phyloP scores from a whole-genome alignment of 768 basidiomycete species.

The Russula sp. region DNA sequence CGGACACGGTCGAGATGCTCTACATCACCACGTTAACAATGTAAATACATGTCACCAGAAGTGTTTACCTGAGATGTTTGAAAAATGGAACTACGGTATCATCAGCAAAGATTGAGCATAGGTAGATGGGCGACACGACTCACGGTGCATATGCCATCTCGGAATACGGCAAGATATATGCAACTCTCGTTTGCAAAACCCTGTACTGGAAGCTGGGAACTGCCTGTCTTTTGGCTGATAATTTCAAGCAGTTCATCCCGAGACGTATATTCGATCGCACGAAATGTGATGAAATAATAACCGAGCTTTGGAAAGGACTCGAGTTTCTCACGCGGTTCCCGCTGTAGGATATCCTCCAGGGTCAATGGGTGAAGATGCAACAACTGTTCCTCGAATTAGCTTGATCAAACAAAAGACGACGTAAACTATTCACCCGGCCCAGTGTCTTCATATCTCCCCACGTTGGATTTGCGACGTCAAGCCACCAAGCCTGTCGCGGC shows the following conservation, averaged over 20 bases:
- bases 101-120: slow-evolving; percentile 5
- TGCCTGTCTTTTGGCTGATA: slow-evolving; percentile 33
- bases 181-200: slow-evolving; percentile 69
- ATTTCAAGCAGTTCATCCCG: slow-evolving; percentile 42
- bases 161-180: slow-evolving; percentile 86
- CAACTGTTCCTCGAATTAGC: slow-evolving; percentile 44
- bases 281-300: slow-evolving; percentile 88
- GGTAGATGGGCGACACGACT: slow-evolving; percentile 33
- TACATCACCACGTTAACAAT: slow-evolving; percentile 30
- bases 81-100: slow-evolving; percentile 77
- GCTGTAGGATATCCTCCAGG: slow-evolving; percentile 87
- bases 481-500: slow-evolving; percentile 74
- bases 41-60: slow-evolving; percentile 8
- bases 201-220: slow-evolving; percentile 35
- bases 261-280: slow-evolving; percentile 65
- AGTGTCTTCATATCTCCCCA: slow-evolving; percentile 86
- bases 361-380: slow-evolving; percentile 90
- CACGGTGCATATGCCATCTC: slow-evolving; percentile 80
- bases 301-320: slow-evolving; percentile 84
- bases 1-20: slow-evolving; percentile 79
- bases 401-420: not conserved
- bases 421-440: slow-evolving; percentile 57
- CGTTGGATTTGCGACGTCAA: slow-evolving; percentile 83
- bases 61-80: slow-evolving; percentile 66
- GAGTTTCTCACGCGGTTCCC: slow-evolving; percentile 89